These are phyloP conservation scores for Phialophora expanda DNA, from an alignment of 2,329 filamentous ascomycete genomes.

Conservation along the genomic window DNA sequence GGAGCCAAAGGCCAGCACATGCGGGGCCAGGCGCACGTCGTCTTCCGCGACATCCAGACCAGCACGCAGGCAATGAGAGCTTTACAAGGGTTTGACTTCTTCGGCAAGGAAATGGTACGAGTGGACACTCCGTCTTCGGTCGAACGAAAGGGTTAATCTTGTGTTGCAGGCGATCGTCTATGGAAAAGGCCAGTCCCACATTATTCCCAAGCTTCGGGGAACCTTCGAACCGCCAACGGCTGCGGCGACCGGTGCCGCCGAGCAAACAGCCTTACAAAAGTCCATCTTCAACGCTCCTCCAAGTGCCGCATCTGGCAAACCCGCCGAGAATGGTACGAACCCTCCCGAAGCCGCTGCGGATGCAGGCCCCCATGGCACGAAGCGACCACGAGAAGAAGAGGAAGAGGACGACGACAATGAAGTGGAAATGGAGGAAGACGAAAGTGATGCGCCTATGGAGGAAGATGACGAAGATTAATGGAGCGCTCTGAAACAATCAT, in stretches of 20 bases:
- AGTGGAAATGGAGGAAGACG: conserved; percentile 69
- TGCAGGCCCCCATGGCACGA: conserved; percentile 63
- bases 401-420: conserved; percentile 62
- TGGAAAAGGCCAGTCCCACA: conserved; percentile 85
- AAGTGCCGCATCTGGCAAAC: conserved; percentile 56
- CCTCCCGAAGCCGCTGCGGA: conserved; percentile 61
- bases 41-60: conserved; percentile 87
- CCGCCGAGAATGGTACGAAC: conserved; percentile 48
- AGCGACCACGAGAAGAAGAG: conserved; percentile 72
- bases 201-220: conserved; percentile 88
- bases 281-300: conserved; percentile 75
- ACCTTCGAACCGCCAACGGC: conserved; percentile 74
- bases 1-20: conserved; percentile 82
- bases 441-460: conserved; percentile 72
- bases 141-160: conserved; percentile 17
- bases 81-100: conserved; percentile 82
- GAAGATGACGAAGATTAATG: conserved; percentile 72
- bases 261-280: conserved; percentile 76
- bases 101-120: conserved; percentile 76
- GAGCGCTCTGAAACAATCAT: not conserved
- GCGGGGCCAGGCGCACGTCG: conserved; percentile 93
- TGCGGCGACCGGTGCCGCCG: conserved; percentile 59
- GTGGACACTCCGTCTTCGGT: conserved; percentile 17
- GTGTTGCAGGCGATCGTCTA: conserved; percentile 81
- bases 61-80: conserved; percentile 92